Percentiles rank a stretch among this genome's conserved stretches.
These are phyloP conservation scores for Zarea fungicola DNA, from an alignment of 2,329 filamentous ascomycete genomes.

Conservation along the genomic window DNA sequence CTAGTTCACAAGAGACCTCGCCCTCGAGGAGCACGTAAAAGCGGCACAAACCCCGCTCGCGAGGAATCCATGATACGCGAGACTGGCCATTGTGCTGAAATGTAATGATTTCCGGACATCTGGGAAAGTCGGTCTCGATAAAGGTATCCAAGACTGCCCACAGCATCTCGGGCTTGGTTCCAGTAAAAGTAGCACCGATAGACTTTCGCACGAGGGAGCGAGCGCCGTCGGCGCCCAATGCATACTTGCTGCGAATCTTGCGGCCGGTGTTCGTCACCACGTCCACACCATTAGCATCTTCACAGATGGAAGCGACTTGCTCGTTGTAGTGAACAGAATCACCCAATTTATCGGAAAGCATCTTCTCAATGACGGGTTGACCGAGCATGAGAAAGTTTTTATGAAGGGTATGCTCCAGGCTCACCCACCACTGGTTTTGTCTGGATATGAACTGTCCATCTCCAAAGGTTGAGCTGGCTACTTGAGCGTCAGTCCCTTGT, in stretches of 20 bases:
- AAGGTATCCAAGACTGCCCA: slow-evolving; percentile 46
- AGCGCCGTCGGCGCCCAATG: slow-evolving; percentile 49
- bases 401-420: slow-evolving; percentile 38
- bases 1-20: slow-evolving; percentile 34
- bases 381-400: slow-evolving; percentile 48
- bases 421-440: slow-evolving; percentile 43
- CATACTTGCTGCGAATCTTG: slow-evolving; percentile 33
- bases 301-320: slow-evolving; percentile 41
- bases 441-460: slow-evolving; percentile 42
- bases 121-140: slow-evolving; percentile 43
- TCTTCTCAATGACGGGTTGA: slow-evolving; percentile 39
- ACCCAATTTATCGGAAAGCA: slow-evolving; percentile 31
- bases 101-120: slow-evolving; percentile 42
- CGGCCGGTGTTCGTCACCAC: slow-evolving; percentile 28
- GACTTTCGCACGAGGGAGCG: slow-evolving; percentile 40
- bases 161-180: slow-evolving; percentile 44
- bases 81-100: slow-evolving; percentile 41
- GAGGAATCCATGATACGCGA: slow-evolving; percentile 43
- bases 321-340: slow-evolving; percentile 33
- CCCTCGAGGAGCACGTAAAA: slow-evolving; percentile 44
- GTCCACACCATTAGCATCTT: slow-evolving; percentile 48
- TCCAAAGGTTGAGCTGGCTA: slow-evolving; percentile 43
- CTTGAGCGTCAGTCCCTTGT: neutral
- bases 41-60: slow-evolving; percentile 41
- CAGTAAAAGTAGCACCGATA: slow-evolving; percentile 36